A percentile compares a stretch with the other conserved stretches of the same genome.
phyloP scores from a whole-genome alignment of 768 basidiomycete species.

The Suillus alpinus region DNA sequence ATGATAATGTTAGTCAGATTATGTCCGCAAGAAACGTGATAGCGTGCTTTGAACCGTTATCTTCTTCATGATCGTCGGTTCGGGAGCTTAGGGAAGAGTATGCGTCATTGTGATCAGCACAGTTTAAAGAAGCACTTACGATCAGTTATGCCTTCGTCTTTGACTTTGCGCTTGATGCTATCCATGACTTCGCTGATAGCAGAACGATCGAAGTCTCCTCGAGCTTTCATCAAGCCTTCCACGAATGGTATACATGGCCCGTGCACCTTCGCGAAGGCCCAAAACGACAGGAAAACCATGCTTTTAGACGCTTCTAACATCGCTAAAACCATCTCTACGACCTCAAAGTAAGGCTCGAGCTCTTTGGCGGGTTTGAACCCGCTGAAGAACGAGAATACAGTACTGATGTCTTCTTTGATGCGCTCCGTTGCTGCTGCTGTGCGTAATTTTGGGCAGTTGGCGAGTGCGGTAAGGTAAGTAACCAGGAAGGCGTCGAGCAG shows the following conservation, averaged over 20 bases:
- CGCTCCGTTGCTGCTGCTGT: constrained; percentile 84
- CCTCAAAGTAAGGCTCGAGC: constrained; percentile 79
- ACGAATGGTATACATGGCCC: constrained; percentile 92
- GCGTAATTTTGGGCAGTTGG: constrained; percentile 78
- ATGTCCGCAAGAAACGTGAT: constrained; percentile 66
- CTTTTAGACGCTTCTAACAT: constrained; percentile 85
- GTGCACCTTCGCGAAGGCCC: constrained; percentile 89
- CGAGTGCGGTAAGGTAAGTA: constrained; percentile 83
- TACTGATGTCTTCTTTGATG: constrained; percentile 78
- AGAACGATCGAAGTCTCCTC: constrained; percentile 89
- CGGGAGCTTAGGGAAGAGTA: constrained; percentile 50
- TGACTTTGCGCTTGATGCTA: constrained; percentile 86
- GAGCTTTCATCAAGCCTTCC: constrained; percentile 83
- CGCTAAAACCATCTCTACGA: constrained; percentile 78
- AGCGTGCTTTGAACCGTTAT: constrained; percentile 73
- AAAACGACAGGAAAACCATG: constrained; percentile 90
- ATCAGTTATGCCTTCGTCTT: constrained; percentile 80
- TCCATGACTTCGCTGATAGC: constrained; percentile 91
- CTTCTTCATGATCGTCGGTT: constrained; percentile 92
- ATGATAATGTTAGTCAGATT: constrained; percentile 1
- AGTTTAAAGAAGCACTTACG: constrained; percentile 50
- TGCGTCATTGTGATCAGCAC: not conserved
- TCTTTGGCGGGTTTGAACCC: constrained; percentile 75
- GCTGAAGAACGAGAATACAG: constrained; percentile 78
- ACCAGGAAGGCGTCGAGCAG: constrained; percentile 89